These are phyloP conservation scores for Candida koratica DNA, from an alignment of 805 yeast species.

Conservation along the genomic window DNA sequence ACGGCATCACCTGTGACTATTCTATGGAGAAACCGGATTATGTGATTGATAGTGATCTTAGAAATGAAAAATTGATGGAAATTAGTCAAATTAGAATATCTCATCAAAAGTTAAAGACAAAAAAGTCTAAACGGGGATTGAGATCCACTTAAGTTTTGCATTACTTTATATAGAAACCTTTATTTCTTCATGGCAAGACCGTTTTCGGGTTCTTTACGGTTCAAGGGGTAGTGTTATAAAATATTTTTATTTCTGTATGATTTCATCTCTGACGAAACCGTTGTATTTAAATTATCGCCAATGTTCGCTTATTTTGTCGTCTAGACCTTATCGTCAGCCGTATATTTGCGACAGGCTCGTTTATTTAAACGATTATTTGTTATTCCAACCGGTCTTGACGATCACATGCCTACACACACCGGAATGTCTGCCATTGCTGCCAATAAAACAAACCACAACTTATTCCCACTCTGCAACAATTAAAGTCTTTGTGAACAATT, in stretches of 20 bases:
- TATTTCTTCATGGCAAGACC: constrained; percentile 6
- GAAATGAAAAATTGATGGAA: constrained; percentile 32
- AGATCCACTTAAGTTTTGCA: not conserved
- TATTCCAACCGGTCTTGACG: too few relatives aligned
- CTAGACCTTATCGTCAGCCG: too few relatives aligned
- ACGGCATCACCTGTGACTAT: constrained; percentile 42
- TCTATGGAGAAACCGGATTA: constrained; percentile 36
- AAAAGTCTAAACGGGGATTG: constrained; percentile 8
- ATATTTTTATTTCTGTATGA: not conserved
- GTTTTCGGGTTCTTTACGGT: constrained; percentile 1
- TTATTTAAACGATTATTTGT: too few relatives aligned
- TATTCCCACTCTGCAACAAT: constrained; percentile 38
- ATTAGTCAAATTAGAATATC: constrained; percentile 28
- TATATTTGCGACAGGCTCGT: too few relatives aligned
- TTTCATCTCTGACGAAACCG: not conserved
- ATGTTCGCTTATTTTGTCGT: too few relatives aligned
- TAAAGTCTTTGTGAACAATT: constrained; percentile 24
- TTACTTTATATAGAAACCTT: constrained; percentile 4
- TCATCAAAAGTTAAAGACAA: constrained; percentile 13
- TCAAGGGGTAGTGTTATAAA: constrained; percentile 5
- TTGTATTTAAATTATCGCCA: too few relatives aligned
- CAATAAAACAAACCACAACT: too few relatives aligned
- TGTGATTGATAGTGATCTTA: constrained; percentile 31
- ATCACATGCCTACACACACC: too few relatives aligned
- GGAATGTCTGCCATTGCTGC: too few relatives aligned